Percentiles rank a stretch among this genome's conserved stretches.
These are phyloP conservation scores for Debaryomycetaceae sp. DNA, from an alignment of 1,139 yeast genomes.

Conservation along the genomic window DNA sequence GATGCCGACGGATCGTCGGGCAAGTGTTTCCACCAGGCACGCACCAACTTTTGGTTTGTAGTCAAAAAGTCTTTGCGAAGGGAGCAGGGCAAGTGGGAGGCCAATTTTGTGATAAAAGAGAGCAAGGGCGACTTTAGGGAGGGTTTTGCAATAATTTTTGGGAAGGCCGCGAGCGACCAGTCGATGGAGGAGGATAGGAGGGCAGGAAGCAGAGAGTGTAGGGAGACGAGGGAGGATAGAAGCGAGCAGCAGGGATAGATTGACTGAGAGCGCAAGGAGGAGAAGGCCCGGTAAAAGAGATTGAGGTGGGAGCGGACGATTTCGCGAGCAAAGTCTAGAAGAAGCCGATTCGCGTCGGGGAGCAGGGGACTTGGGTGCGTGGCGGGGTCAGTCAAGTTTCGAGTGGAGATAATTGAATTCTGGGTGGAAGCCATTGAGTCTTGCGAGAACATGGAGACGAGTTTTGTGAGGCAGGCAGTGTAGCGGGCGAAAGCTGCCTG, in stretches of 20 bases:
- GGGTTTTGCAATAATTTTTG: slow-evolving; percentile 38
- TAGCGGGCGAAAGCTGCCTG: background rate
- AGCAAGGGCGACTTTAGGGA: background rate
- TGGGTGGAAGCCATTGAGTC: too few relatives aligned
- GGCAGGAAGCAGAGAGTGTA: slow-evolving; percentile 31
- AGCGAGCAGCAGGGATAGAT: slow-evolving; percentile 51
- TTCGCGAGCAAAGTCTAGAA: slow-evolving; percentile 9
- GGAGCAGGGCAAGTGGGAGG: slow-evolving; percentile 6
- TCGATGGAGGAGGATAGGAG: slow-evolving; percentile 37
- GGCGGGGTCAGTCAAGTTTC: background rate
- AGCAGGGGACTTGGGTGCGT: background rate
- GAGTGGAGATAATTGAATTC: too few relatives aligned
- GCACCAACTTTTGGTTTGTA: slow-evolving; percentile 24
- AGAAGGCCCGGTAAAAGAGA: slow-evolving; percentile 58
- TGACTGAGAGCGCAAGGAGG: slow-evolving; percentile 44
- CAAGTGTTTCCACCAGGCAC: slow-evolving; percentile 53
- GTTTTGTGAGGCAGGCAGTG: background rate
- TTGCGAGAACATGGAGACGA: too few relatives aligned
- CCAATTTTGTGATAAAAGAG: background rate
- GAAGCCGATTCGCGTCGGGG: background rate
- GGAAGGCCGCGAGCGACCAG: slow-evolving; percentile 47
- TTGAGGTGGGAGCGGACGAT: slow-evolving; percentile 48
- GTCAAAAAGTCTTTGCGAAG: slow-evolving; percentile 53
- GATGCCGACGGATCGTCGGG: slow-evolving; percentile 39
- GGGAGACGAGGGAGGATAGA: slow-evolving; percentile 42